A percentile compares a stretch with the other conserved stretches of the same genome.
These are phyloP conservation scores for Penicillium daleae DNA, from an alignment of 495 filamentous ascomycete genomes.

Conservation along the genomic window DNA sequence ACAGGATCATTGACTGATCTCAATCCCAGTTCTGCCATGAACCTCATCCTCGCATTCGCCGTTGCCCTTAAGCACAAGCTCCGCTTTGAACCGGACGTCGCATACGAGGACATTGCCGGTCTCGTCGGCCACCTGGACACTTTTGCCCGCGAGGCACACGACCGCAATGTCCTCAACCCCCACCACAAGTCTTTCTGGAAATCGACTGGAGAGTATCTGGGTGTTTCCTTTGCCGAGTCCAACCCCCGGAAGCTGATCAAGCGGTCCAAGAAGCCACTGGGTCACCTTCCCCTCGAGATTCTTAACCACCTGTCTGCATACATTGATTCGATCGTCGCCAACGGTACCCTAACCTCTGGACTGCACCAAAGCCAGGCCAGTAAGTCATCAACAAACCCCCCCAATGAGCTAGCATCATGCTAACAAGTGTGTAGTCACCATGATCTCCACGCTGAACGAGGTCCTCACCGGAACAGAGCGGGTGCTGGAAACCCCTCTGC, in stretches of 20 bases:
- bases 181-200: constrained; percentile 60
- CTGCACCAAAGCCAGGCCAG: constrained; percentile 50
- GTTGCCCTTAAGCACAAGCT: constrained; percentile 81
- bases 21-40: constrained; percentile 65
- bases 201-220: constrained; percentile 66
- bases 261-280: constrained; percentile 62
- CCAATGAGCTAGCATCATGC: not conserved
- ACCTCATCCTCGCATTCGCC: constrained; percentile 78
- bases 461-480: constrained; percentile 75
- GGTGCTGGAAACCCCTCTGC: constrained; percentile 82
- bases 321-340: constrained; percentile 58
- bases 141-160: constrained; percentile 70
- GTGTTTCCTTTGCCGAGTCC: constrained; percentile 68
- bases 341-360: constrained; percentile 57
- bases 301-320: constrained; percentile 72
- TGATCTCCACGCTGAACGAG: constrained; percentile 64
- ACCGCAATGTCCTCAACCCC: constrained; percentile 47
- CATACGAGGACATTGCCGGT: constrained; percentile 66
- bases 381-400: constrained; percentile 23
- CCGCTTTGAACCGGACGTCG: constrained; percentile 84
- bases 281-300: constrained; percentile 79
- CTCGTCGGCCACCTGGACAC: constrained; percentile 45
- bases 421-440: constrained; percentile 32
- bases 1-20: constrained; percentile 13
- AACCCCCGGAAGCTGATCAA: constrained; percentile 78